Evolutionary conservation across 495 filamentous ascomycete species (phyloP).

Genomic region (Penicillium macrosclerotiorum): DNA sequence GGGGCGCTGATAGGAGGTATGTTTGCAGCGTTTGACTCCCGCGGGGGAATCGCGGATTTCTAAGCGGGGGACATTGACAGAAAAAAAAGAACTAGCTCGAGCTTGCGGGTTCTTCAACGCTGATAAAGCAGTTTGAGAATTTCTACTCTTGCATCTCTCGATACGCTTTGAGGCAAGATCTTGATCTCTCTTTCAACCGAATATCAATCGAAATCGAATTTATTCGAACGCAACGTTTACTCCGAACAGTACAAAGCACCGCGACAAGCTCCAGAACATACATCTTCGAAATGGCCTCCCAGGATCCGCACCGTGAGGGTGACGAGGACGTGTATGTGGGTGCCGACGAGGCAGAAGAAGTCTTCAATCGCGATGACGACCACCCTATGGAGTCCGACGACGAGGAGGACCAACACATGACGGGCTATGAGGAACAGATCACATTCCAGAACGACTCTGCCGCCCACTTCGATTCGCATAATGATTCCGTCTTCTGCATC

Average conservation of each 20-base stretch:
- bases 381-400: constrained; percentile 68
- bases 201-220: too few relatives aligned
- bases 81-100: constrained; percentile 23
- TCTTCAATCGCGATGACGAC: constrained; percentile 65
- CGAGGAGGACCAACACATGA: constrained; percentile 52
- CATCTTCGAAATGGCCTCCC: constrained; percentile 42
- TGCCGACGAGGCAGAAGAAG: constrained; percentile 70
- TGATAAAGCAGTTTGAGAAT: constrained; percentile 1
- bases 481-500: constrained; percentile 87
- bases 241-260: background rate
- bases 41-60: constrained; percentile 44
- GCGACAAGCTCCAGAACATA: background rate
- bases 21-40: constrained; percentile 39
- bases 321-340: constrained; percentile 60
- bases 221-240: background rate
- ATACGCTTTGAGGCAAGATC: constrained; percentile 1
- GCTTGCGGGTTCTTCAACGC: constrained; percentile 10
- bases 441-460: constrained; percentile 82
- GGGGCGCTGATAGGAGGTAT: too few relatives aligned
- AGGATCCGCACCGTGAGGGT: constrained; percentile 47
- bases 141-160: background rate
- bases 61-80: constrained; percentile 33
- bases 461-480: constrained; percentile 87
- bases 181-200: background rate
- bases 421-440: constrained; percentile 66